Conservation (phyloP, 441 rosid species). For the Populus hybrid region DNA sequence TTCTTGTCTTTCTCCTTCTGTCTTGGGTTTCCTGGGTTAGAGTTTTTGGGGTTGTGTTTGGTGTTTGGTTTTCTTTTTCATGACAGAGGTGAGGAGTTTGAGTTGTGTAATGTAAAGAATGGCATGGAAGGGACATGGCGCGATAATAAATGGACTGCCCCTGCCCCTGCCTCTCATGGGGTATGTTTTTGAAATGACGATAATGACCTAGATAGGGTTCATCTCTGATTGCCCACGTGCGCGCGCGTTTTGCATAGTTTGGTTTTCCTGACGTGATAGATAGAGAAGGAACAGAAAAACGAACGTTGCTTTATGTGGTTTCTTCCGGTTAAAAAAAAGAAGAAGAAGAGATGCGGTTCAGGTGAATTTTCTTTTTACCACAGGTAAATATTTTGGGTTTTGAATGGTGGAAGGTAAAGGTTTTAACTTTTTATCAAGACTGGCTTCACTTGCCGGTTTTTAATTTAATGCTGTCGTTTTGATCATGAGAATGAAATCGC, state of each 20-base stretch:
- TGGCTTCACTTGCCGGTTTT: not conserved
- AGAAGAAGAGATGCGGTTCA: not conserved
- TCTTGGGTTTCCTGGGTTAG: not conserved
- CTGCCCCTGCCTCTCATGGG: not conserved
- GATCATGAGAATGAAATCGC: not conserved
- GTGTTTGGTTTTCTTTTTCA: not conserved
- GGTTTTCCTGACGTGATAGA: not conserved
- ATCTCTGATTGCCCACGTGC: not conserved
- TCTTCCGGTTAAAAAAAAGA: no score
- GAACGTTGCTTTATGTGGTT: not conserved
- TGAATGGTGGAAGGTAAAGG: not conserved
- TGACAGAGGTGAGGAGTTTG: not conserved
- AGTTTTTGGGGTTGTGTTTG: not conserved
- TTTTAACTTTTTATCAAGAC: no score
- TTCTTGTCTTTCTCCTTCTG: slow-evolving; percentile 5
- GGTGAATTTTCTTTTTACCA: not conserved
- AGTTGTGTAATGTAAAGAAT: slow-evolving; percentile 1
- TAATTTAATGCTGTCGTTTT: not conserved
- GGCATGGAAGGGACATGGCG: slow-evolving; percentile 44
- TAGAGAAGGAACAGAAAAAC: not conserved
- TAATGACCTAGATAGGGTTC: slow-evolving; percentile 21
- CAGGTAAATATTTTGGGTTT: not conserved
- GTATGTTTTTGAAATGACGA: slow-evolving; percentile 20
- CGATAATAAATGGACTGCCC: slow-evolving; percentile 44
- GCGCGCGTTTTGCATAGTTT: not conserved